Percentiles rank a stretch among this genome's conserved stretches.
phyloP scores from a whole-genome alignment of 148 eudicot species.

The Fagopyrum esculentum region DNA sequence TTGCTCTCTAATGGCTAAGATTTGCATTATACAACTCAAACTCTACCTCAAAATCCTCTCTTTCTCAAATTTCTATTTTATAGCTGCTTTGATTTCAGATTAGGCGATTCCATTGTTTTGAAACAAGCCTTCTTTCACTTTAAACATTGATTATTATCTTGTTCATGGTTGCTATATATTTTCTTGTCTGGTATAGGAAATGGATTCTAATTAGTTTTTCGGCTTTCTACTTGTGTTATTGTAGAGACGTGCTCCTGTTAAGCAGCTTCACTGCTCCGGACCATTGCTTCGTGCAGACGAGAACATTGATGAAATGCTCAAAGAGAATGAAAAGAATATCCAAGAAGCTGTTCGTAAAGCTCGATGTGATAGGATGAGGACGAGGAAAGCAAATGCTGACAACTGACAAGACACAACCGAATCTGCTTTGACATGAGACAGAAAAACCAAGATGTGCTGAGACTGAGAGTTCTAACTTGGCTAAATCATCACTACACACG shows the following conservation, averaged over 20 bases:
- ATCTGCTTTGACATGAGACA: background rate
- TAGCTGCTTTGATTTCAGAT: no score
- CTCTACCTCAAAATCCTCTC: no score
- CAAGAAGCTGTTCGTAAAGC: background rate
- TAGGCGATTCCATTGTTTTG: no score
- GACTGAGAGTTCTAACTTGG: background rate
- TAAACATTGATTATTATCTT: no score
- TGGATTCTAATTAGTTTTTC: background rate
- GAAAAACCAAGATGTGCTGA: background rate
- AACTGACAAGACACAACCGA: background rate
- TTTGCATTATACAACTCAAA: no score
- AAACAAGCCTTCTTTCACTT: no score
- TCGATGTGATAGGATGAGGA: background rate
- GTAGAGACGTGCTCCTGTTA: background rate
- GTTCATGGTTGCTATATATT: no score
- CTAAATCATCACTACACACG: background rate
- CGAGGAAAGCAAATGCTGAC: background rate
- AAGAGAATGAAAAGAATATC: background rate
- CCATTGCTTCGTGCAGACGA: background rate
- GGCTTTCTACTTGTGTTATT: background rate
- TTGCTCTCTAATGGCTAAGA: no score
- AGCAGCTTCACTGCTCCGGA: background rate
- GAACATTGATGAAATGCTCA: no score
- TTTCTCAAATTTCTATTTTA: no score
- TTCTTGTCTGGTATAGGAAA: background rate